These are phyloP conservation scores for Apiotrichum porosum DNA, from an alignment of 1,284 basidiomycete species.

Conservation along the genomic window DNA sequence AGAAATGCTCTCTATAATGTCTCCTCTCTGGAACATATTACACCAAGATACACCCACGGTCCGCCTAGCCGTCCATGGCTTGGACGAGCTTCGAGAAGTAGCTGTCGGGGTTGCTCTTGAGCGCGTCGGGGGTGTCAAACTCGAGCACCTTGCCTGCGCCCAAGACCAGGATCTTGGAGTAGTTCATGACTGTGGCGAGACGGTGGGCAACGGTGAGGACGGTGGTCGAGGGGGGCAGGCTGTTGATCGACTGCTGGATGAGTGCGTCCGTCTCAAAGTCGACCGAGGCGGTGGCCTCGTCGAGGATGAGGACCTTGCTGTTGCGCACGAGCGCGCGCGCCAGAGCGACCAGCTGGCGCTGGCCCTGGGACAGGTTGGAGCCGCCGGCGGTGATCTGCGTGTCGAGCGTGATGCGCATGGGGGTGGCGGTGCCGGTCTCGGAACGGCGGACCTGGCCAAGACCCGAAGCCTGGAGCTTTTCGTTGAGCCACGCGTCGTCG, in stretches of 20 bases:
- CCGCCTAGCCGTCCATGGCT: slow-evolving; percentile 46
- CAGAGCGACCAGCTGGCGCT: slow-evolving; percentile 60
- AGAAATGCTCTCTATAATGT: too few relatives aligned
- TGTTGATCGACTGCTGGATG: slow-evolving; percentile 53
- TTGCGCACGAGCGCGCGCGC: slow-evolving; percentile 55
- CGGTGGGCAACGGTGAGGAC: slow-evolving; percentile 51
- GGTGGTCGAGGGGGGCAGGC: slow-evolving; percentile 48
- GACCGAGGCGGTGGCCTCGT: slow-evolving; percentile 52
- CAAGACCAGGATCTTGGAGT: slow-evolving; percentile 54
- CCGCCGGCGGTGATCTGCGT: slow-evolving; percentile 51
- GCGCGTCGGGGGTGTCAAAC: slow-evolving; percentile 57
- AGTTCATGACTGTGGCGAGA: slow-evolving; percentile 53
- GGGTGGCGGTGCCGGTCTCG: slow-evolving; percentile 28
- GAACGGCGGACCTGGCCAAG: slow-evolving; percentile 35
- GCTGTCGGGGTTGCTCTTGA: slow-evolving; percentile 56
- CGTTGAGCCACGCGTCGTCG: slow-evolving; percentile 60
- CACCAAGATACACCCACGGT: too few relatives aligned
- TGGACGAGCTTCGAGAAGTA: slow-evolving; percentile 60
- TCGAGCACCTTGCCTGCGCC: slow-evolving; percentile 54
- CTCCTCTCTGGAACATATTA: too few relatives aligned
- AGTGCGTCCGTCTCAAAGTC: slow-evolving; percentile 52
- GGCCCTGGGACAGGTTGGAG: slow-evolving; percentile 64
- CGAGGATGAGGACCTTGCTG: slow-evolving; percentile 54
- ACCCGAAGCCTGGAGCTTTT: slow-evolving; percentile 52
- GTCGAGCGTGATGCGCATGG: slow-evolving; percentile 45